Evolutionary conservation across 2,329 filamentous ascomycete genomes (phyloP), one percentile per base, ranked within the genome.

Genomic region (Hansfordia pulvinata): DNA sequence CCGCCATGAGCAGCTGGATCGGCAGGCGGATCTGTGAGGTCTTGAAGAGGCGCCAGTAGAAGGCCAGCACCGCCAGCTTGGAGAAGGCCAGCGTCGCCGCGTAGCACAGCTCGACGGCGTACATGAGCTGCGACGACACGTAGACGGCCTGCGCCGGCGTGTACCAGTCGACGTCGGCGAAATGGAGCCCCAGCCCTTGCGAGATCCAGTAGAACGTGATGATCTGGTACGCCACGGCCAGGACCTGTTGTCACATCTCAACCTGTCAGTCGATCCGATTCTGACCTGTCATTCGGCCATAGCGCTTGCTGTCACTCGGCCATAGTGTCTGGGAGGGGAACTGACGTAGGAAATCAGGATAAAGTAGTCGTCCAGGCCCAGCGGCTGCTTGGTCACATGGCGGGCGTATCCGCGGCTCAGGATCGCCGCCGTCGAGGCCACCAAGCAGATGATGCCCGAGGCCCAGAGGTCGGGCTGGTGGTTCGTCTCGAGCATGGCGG

Each of bases 1-100:
- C 4, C 10, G 8, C 10, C 6, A 24, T n/a, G 4, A 24, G 23
- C 6, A 24, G 10, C 11, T 17, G 10, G 23, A 24, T 24, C 4
- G 23, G 23, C 7, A 24, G 16, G 4, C 12, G 10, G 13, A 24
- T 24, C 10, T 14, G 23, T 9, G 23, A 24, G 9, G 23, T 24
- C 23, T 24, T 24, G 23, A 24, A 24, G 9, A 24, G 10, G 3
- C 23, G 13, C 23, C 23, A 24, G 23, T 24, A 24, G 14, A 24
- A 17, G 6, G 14, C 4, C 5, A 24, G 15, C 14, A 24, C 17
- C 14, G 23, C 10, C 9, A 24, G 12, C 14, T 24, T 24, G 23
- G 12, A 8, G 10, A 24, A 24, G 23, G 14, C 13, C 8, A 24
- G 23, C 23, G 23, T 17, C 13, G 14, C 10, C 5, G 23, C 23